Evolutionary conservation across 768 basidiomycete genomes (phyloP).

Genomic region (Leccinum olivaceopallidum): DNA sequence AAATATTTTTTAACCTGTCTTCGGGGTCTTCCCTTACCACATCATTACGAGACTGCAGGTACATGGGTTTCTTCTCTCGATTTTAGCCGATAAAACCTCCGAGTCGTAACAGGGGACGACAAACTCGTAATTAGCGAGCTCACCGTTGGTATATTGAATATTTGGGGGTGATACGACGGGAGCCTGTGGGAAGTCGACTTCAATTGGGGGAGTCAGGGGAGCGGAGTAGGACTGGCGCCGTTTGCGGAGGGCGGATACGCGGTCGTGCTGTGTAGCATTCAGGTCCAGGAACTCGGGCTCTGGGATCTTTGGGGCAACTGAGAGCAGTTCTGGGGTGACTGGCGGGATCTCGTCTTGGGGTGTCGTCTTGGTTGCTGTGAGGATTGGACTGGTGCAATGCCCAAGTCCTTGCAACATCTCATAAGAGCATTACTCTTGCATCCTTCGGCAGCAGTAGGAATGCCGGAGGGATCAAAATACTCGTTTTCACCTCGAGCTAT

Average conservation of each 20-base stretch:
- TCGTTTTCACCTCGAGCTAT: constrained; percentile 96
- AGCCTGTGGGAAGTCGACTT: constrained; percentile 45
- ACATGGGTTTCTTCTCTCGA: too few relatives aligned
- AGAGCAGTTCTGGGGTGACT: constrained; percentile 10
- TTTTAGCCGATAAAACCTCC: too few relatives aligned
- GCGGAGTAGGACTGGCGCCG: constrained; percentile 29
- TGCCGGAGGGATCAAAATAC: constrained; percentile 95
- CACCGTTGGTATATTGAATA: constrained; percentile 64
- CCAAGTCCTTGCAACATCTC: too few relatives aligned
- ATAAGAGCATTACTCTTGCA: too few relatives aligned
- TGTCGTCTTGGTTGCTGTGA: constrained; percentile 54
- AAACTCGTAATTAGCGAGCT: constrained; percentile 1
- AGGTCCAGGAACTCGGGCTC: constrained; percentile 90
- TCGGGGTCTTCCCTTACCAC: too few relatives aligned
- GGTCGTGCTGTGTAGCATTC: constrained; percentile 43
- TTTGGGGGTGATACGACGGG: constrained; percentile 50
- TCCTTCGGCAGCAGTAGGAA: too few relatives aligned
- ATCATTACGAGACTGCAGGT: too few relatives aligned
- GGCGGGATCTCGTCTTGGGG: constrained; percentile 32
- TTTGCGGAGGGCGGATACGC: constrained; percentile 19
- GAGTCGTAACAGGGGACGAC: too few relatives aligned
- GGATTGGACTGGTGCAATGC: constrained; percentile 90
- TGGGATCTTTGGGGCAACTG: constrained; percentile 24
- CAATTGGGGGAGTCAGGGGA: constrained; percentile 35
- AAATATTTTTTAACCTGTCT: too few relatives aligned